Evolutionary conservation across 1,139 yeast species (phyloP), one percentile per base, ranked within the genome.

Genomic region (Yamadazyma sp.): DNA sequence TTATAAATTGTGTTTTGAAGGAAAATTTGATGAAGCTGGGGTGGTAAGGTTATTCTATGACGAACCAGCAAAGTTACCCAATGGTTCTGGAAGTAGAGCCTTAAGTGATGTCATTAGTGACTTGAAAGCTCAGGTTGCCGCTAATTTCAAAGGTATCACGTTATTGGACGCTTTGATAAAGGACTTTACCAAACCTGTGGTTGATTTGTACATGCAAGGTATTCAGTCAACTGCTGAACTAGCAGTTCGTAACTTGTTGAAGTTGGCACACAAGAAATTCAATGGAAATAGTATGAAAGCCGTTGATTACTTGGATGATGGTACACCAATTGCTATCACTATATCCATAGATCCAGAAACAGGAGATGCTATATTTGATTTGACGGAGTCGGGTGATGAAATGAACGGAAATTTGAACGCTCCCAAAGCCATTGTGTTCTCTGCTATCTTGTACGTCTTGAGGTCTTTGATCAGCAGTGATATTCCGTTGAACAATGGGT

Each of bases 401-500:
- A 59, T 69, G 38, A 62, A 69, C 46, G 74, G 74, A 7, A 69
- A 69, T 38, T 61, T 70, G 53, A 70, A 70, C 51, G 72, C 73
- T 2, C 75, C 67, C 2, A 73, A 72, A 42, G 89, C 95, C 0
- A 85, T 86, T 45, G 78, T 92, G 6, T 76, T 79, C 50, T 83
- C 92, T n/a, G 92, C 95, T 1, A 82, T 87, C 35, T 65, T 87
- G 34, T 87, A 86, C 57, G 88, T 86, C 34, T 64, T 87, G 47
- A 67, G 96, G 46, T 80, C 88, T 27, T 69, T 87, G 51, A 85
- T 87, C 27, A 76, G 83, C 40, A 80, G 82, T 35, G 87, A 85
- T 51, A 86, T 87, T 41, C 96, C 96, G 0, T 68, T 87, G 54
- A 87, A 87, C 53, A 89, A 86, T 53, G 96, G 96, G 6, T 86